Conservation (phyloP, 768 basidiomycete species). For the Boletus vermiculosoides region DNA sequence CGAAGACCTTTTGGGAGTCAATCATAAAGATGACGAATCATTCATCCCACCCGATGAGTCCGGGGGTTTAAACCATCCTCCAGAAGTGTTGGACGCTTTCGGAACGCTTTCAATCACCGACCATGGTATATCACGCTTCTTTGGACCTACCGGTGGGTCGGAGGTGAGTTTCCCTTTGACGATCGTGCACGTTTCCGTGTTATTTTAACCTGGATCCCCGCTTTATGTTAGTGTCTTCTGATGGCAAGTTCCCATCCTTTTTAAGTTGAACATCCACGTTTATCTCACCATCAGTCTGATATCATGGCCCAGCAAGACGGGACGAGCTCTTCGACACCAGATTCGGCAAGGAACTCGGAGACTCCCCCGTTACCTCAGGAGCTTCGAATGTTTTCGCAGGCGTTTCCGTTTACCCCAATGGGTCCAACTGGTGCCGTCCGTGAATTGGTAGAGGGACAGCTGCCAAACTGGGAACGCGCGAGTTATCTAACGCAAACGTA, state of each 20-base stretch:
- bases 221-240: slow-evolving; percentile 30
- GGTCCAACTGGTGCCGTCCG: slow-evolving; percentile 47
- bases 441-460: slow-evolving; percentile 49
- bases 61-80: slow-evolving; percentile 15
- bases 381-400: slow-evolving; percentile 49
- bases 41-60: slow-evolving; percentile 27
- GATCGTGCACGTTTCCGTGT: slow-evolving; percentile 6
- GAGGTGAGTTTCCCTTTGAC: slow-evolving; percentile 47
- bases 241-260: slow-evolving; percentile 26
- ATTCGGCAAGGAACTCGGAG: slow-evolving; percentile 28
- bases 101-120: slow-evolving; percentile 62
- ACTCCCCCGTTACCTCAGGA: slow-evolving; percentile 33
- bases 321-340: slow-evolving; percentile 21
- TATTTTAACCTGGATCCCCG: slow-evolving; percentile 11
- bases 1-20: slow-evolving; percentile 44
- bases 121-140: slow-evolving; percentile 59
- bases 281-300: slow-evolving; percentile 26
- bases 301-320: slow-evolving; percentile 14
- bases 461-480: slow-evolving; percentile 55
- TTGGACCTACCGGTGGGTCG: slow-evolving; percentile 65
- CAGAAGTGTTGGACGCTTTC: slow-evolving; percentile 54
- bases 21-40: slow-evolving; percentile 30
- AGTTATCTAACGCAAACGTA: slow-evolving; percentile 44
- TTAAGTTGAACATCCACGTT: slow-evolving; percentile 4
- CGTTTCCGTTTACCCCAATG: slow-evolving; percentile 65